Evolutionary conservation across 257 asterid genomes (phyloP), one percentile per base, ranked within the genome.

Genomic region (Solanum chiquidenum): DNA sequence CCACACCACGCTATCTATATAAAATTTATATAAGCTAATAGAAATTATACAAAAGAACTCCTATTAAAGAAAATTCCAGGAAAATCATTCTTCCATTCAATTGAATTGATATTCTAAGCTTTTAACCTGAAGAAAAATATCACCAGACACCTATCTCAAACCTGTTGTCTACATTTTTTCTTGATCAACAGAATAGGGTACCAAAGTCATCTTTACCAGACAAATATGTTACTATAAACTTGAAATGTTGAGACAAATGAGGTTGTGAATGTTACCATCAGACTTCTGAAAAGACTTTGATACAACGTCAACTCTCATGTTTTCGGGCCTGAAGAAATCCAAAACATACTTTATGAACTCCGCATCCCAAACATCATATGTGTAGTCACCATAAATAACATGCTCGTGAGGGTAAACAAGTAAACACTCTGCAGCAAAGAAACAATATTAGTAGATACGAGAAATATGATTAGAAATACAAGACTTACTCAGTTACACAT

Each of bases 321-420:
- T 97, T 89, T 95, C 94, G 44, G 98, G 98, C 92, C 87, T 91
- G 95, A 96, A 95, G 92, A 91, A 97, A 76, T 90, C 94, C 93
- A 96, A 83, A 66, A 96, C 88, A 89, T 91, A 74, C 88, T 92
- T 94, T 87, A 97, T 93, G 94, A 91, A 92, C 90, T 92, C 90
- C 83, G 90, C 94, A 90, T 95, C 99, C 99, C 99, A 97, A 87
- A 95, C 87, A 90, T 93, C 93, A 76, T 93, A 94, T 12, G 99
- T 98, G 87, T 94, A 97, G 92, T 93, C 98, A 83, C 96, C 99
- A 91, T 94, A 97, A 64, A 97, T 94, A 89, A 93, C 96, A 90
- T 97, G 98, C 90, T 92, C 92, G 29, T 98, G 96, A 64, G 99
- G 99, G 90, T 91, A 97, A 84, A 97, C 98, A 90, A 95, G 98